Evolutionary conservation across 805 yeast species (phyloP).

Genomic region (Schwanniomyces yamadae): DNA sequence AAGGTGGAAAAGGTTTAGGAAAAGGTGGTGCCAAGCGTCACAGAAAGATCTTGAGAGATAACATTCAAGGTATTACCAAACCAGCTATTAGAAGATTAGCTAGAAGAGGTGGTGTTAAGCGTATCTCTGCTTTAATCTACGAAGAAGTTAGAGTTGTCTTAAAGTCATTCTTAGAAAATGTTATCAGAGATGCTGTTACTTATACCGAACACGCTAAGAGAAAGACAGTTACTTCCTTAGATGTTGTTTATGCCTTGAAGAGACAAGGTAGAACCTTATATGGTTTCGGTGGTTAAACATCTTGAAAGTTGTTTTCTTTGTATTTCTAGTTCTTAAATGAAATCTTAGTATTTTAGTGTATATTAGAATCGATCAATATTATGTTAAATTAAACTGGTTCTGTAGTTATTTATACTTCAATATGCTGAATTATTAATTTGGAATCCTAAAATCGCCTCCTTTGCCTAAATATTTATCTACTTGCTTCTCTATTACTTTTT

Average conservation of each 20-base stretch:
- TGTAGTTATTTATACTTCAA: too few relatives aligned
- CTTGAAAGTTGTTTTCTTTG: constrained; percentile 2
- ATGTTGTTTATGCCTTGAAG: constrained; percentile 98
- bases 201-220: constrained; percentile 99
- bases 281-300: constrained; percentile 97
- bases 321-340: constrained; percentile 13
- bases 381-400: too few relatives aligned
- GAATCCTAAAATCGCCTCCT: too few relatives aligned
- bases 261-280: constrained; percentile 99
- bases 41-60: constrained; percentile 98
- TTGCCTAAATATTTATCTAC: too few relatives aligned
- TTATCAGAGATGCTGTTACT: constrained; percentile 98
- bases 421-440: too few relatives aligned
- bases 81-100: constrained; percentile 99
- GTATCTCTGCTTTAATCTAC: constrained; percentile 97
- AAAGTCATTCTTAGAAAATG: constrained; percentile 93
- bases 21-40: constrained; percentile 99
- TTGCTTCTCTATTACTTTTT: constrained; percentile 18
- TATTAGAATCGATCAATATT: constrained; percentile 23
- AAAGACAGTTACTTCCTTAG: constrained; percentile 98
- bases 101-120: constrained; percentile 99
- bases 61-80: constrained; percentile 99
- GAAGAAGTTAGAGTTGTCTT: constrained; percentile 98
- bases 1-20: constrained; percentile 99
- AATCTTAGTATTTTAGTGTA: constrained; percentile 17